Evolutionary conservation across 2,329 filamentous ascomycete genomes (phyloP), one percentile per base, ranked within the genome.

Genomic region (Aureobasidium leucospermi): DNA sequence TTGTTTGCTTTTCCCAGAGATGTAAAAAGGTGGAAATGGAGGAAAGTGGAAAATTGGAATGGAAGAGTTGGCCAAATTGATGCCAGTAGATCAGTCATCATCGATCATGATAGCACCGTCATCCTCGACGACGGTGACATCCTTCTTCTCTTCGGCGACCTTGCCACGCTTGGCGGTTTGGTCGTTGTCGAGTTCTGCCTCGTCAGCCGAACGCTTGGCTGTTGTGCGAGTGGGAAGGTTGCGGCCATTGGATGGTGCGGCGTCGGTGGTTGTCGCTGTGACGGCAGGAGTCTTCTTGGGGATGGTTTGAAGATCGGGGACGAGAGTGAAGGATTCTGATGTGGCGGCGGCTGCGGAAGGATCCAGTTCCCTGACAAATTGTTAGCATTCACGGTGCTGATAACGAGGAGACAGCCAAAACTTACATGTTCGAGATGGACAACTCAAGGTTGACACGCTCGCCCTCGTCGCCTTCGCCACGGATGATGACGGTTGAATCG

Each of bases 361-460:
- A 15, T 42, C 56, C 19, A 39, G 13, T 34, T 49, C n/a, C 23
- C 56, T 59, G 9, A 15, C 6, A 13, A 43, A 1, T 11, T 23
- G 55, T 58, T 13, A 58, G 43, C 42, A 2, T 32, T 6, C 19
- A 10, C 1, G 1, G 5, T n/a, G 45, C 19, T 32, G 41, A 15
- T 13, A 29, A 29, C 16, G 15, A 4, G 6, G 6, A 41, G 34
- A 39, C 9, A 32, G n/a, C 15, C 11, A 16, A 2, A 11, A 55
- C 62, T 48, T 59, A 63, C 62, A 46, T 51, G 28, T 63, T 57
- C 28, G 53, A 49, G n/a, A 63, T 61, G 38, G 62, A 56, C 16
- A 96, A 77, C 55, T 93, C 81, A 2, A 97, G 80, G 64, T 96
- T 93, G 59, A 96, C 87, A 62, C 88, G 86, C 0, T 88, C 81